These are phyloP conservation scores for Saccharomycopsis malanga DNA, from an alignment of 805 yeast genomes.

Conservation along the genomic window DNA sequence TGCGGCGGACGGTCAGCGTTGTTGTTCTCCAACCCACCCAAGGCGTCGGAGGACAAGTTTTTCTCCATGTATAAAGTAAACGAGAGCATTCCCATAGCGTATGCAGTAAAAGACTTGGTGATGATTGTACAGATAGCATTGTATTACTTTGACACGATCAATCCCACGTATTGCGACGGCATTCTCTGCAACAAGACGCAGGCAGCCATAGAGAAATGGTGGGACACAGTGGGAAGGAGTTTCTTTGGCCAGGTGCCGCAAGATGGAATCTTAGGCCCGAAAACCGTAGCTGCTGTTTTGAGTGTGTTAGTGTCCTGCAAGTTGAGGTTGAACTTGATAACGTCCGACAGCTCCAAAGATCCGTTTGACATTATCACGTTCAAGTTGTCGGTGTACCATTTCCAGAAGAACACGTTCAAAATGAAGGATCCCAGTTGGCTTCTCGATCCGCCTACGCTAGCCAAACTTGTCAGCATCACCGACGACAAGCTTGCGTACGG, in stretches of 20 bases:
- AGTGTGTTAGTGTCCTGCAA: constrained; percentile 69
- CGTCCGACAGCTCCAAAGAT: constrained; percentile 44
- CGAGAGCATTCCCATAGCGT: constrained; percentile 41
- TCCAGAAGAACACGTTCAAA: constrained; percentile 50
- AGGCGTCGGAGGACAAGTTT: constrained; percentile 76
- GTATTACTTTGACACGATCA: constrained; percentile 68
- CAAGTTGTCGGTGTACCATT: constrained; percentile 58
- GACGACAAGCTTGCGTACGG: constrained; percentile 38
- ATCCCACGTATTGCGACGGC: constrained; percentile 73
- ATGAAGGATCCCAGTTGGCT: constrained; percentile 14
- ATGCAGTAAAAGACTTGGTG: constrained; percentile 70
- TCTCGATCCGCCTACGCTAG: constrained; percentile 14
- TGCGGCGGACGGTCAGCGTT: constrained; percentile 86
- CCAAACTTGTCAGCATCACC: constrained; percentile 39
- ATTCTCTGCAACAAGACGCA: constrained; percentile 73
- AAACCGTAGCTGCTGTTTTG: constrained; percentile 70
- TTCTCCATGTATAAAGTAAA: constrained; percentile 60
- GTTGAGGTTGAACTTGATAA: constrained; percentile 48
- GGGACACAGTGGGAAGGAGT: constrained; percentile 63
- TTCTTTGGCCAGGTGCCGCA: constrained; percentile 29
- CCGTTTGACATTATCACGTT: constrained; percentile 73
- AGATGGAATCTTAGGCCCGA: constrained; percentile 53
- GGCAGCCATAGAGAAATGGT: constrained; percentile 69
- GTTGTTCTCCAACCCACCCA: constrained; percentile 61
- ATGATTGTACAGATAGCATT: constrained; percentile 68